Evolutionary conservation across 169 alveolate genomes (phyloP).

Genomic region (Plasmodium vinckei): DNA sequence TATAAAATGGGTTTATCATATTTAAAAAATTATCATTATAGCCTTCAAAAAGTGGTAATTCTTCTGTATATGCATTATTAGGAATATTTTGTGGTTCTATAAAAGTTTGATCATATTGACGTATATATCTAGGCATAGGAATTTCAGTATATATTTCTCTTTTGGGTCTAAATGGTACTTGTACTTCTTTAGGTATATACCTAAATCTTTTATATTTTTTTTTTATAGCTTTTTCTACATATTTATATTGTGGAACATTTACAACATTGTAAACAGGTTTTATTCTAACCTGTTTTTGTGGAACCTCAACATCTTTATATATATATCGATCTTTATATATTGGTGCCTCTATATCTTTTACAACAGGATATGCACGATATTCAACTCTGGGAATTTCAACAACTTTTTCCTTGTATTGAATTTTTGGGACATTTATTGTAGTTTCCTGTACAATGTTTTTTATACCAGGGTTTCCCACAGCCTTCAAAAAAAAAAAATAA

Average conservation of each 20-base stretch:
- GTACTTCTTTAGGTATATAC: slow-evolving; percentile 70
- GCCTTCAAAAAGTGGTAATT: slow-evolving; percentile 70
- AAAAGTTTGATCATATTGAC: slow-evolving; percentile 21
- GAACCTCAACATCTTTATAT: slow-evolving; percentile 66
- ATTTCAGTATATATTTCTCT: slow-evolving; percentile 74
- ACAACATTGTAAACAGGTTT: slow-evolving; percentile 73
- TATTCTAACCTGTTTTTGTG: slow-evolving; percentile 43
- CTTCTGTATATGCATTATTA: slow-evolving; percentile 24
- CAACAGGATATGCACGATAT: slow-evolving; percentile 62
- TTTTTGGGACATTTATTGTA: slow-evolving; percentile 67
- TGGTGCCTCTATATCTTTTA: slow-evolving; percentile 69
- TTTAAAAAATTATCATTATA: slow-evolving; percentile 32
- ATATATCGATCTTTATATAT: slow-evolving; percentile 53
- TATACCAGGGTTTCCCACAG: slow-evolving; percentile 19
- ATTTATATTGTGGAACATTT: slow-evolving; percentile 61
- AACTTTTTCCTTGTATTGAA: slow-evolving; percentile 54
- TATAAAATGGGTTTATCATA: slow-evolving; percentile 60
- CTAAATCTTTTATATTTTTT: slow-evolving; percentile 69
- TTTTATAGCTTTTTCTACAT: slow-evolving; percentile 65
- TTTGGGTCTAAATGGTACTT: slow-evolving; percentile 76
- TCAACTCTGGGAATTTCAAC: slow-evolving; percentile 64
- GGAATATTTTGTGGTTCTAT: slow-evolving; percentile 6
- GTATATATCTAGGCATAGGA: slow-evolving; percentile 73
- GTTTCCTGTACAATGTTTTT: slow-evolving; percentile 74
- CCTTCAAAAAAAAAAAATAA: slow-evolving; percentile 7